phyloP scores from a whole-genome alignment of 441 rosid genomes.

The Arabidopsis hybrid region DNA sequence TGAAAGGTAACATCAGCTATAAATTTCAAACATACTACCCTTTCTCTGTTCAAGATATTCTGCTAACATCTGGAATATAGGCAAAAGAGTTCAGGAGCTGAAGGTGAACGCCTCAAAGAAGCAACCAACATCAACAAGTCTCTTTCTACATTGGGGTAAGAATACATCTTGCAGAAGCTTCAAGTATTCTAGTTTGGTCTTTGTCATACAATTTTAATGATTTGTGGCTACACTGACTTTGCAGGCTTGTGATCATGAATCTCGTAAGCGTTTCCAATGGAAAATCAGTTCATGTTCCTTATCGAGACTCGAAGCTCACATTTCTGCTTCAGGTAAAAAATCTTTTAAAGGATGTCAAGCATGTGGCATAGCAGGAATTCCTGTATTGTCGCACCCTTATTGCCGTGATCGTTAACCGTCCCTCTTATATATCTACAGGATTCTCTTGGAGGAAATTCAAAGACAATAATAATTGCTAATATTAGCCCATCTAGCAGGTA shows the following conservation, averaged over 20 bases:
- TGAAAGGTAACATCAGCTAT: slow-evolving; percentile 71
- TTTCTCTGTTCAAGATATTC: slow-evolving; percentile 20
- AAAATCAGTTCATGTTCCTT: slow-evolving; percentile 95
- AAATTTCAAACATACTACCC: not conserved
- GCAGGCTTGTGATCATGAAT: slow-evolving; percentile 98
- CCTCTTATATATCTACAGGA: slow-evolving; percentile 62
- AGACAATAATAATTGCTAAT: slow-evolving; percentile 94
- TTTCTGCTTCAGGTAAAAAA: slow-evolving; percentile 91
- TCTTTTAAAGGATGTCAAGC: not conserved
- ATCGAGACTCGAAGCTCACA: slow-evolving; percentile 97
- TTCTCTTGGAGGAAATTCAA: slow-evolving; percentile 97
- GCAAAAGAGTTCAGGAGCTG: slow-evolving; percentile 99
- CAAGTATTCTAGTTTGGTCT: slow-evolving; percentile 20
- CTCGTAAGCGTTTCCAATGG: slow-evolving; percentile 96
- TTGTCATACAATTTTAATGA: slow-evolving; percentile 14
- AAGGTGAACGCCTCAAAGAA: slow-evolving; percentile 99
- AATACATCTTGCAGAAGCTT: slow-evolving; percentile 20
- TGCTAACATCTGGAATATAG: slow-evolving; percentile 49
- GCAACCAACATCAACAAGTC: slow-evolving; percentile 99
- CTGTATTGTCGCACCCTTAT: not conserved
- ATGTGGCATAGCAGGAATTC: not conserved
- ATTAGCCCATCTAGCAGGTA: slow-evolving; percentile 60
- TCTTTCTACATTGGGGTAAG: slow-evolving; percentile 95
- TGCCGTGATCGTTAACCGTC: slow-evolving; percentile 28
- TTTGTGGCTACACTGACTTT: slow-evolving; percentile 35